phyloP scores from a whole-genome alignment of 495 filamentous ascomycete genomes.

The Aspergillus conjunctus region DNA sequence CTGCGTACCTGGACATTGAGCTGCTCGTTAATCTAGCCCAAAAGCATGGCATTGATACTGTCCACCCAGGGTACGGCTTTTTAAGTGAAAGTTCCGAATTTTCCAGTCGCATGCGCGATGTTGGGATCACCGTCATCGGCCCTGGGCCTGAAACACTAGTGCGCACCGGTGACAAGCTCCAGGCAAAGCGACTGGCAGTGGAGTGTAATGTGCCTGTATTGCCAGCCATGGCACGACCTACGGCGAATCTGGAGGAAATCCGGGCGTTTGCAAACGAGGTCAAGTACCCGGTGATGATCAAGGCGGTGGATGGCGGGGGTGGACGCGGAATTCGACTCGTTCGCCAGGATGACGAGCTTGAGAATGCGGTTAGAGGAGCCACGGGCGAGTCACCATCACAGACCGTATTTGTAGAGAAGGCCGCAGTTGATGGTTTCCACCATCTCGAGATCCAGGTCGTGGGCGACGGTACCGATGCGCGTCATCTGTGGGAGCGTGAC shows the following conservation, averaged over 20 bases:
- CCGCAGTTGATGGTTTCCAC: conserved; percentile 51
- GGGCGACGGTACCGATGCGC: conserved; percentile 56
- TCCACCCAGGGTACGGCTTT: conserved; percentile 67
- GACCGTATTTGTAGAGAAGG: conserved; percentile 57
- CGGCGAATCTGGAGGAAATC: conserved; percentile 39
- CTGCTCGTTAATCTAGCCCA: conserved; percentile 48
- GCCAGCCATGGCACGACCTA: conserved; percentile 49
- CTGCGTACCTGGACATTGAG: conserved; percentile 54
- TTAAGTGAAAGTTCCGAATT: conserved; percentile 62
- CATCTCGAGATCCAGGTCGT: conserved; percentile 63
- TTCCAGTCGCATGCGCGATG: conserved; percentile 51
- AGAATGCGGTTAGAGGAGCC: conserved; percentile 44
- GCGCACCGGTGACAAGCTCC: conserved; percentile 58
- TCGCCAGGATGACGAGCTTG: conserved; percentile 37
- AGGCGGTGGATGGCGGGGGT: conserved; percentile 55
- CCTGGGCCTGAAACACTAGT: conserved; percentile 54
- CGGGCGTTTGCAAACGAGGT: conserved; percentile 44
- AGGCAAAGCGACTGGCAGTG: conserved; percentile 55
- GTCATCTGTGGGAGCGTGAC: conserved; percentile 59
- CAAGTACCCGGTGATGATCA: conserved; percentile 61
- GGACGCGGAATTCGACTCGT: conserved; percentile 53
- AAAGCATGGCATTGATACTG: conserved; percentile 54
- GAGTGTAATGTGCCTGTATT: conserved; percentile 57
- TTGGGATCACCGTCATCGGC: conserved; percentile 53
- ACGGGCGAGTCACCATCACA: conserved; percentile 54